Base-by-base conservation (phyloP, 2,329 filamentous ascomycete genomes). In the Colletotrichum incanum region DNA sequence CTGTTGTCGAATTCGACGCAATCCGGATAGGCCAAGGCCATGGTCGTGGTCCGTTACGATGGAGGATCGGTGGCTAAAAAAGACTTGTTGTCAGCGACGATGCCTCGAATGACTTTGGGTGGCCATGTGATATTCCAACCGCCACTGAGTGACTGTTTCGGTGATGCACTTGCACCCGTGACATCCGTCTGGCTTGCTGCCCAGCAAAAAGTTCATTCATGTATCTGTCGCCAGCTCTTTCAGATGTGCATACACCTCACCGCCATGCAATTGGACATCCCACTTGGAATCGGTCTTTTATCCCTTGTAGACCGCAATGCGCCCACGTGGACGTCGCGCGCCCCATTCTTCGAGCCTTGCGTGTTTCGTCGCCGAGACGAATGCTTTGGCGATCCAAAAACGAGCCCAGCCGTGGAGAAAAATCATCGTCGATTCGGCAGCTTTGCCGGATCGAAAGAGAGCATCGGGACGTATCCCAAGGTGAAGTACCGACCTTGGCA, bases 1-100 rank as follows among this genome's bases (percentile, higher is more conserved):
- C 78, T 95, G 92, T 82, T 98, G 96, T 81, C 96, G 93, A 82
- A 99, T 99, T 78, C 96, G 93, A 80, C 95, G 93, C 79, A 99
- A 89, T 76, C 96, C 95, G 68, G 94, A 97, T 55, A 93, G 89
- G 66, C 94, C 94, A 74, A 96, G 85, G 77, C 94, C 94, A 87
- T 96, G 93, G 79, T 97, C 95, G 84, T 96, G 94, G 83, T 96
- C 95, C 75, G 91, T 88, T 80, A 97, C 89, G 80, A 97, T 89
- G 79, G 94, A 91, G 78, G 94, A 94, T 86, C 94, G 97, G 81
- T 65, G 56, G 43, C 65, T 71, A 56, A 31, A 43, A 43, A 39
- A 71, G 47, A 55, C 20, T 43, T 58, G 41, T 56, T 54, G 73
- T 75, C 62, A 75, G 73, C 68, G 45, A 55, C 49, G 34, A 68